These are phyloP conservation scores for Hypocrella siamensis DNA, from an alignment of 2,329 filamentous ascomycete species.

Conservation along the genomic window DNA sequence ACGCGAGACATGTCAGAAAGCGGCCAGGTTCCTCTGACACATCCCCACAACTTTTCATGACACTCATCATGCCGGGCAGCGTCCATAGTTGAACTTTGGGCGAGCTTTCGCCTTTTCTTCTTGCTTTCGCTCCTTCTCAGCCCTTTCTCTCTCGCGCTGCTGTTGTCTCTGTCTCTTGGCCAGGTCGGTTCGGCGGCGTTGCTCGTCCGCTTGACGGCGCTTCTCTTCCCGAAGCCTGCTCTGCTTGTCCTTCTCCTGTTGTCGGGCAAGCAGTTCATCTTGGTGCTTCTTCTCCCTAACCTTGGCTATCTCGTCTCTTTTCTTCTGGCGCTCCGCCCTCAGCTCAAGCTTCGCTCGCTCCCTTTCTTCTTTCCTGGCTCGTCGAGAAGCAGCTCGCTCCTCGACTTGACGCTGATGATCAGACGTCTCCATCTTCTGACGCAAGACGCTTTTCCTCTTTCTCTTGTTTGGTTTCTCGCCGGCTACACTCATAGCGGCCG, in stretches of 20 bases:
- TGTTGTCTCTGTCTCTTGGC: too few relatives aligned
- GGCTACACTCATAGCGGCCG: conserved; percentile 6
- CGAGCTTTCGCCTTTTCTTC: conserved; percentile 7
- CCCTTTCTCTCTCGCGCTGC: conserved; percentile 4
- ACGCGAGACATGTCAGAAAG: too few relatives aligned
- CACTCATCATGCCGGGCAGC: conserved; percentile 7
- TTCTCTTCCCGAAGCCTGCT: conserved; percentile 4
- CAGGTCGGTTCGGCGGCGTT: too few relatives aligned
- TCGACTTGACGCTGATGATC: conserved; percentile 6
- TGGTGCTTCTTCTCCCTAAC: conserved; percentile 4
- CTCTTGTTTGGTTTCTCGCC: conserved; percentile 3
- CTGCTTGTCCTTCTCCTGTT: conserved; percentile 5
- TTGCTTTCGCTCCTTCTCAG: conserved; percentile 6
- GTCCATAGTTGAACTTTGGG: conserved; percentile 9
- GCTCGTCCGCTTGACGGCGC: conserved; percentile 6
- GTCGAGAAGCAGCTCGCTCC: conserved; percentile 5
- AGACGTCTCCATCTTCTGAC: conserved; percentile 9
- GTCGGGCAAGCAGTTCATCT: conserved; percentile 7
- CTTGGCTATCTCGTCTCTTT: conserved; percentile 3
- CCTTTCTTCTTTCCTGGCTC: conserved; percentile 2
- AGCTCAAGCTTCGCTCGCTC: conserved; percentile 1
- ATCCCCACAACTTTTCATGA: too few relatives aligned
- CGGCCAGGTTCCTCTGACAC: too few relatives aligned
- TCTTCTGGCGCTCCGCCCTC: conserved; percentile 3
- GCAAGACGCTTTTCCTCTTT: conserved; percentile 7